phyloP scores from a whole-genome alignment of 2,329 filamentous ascomycete genomes.

The Ophiostoma perfectum region DNA sequence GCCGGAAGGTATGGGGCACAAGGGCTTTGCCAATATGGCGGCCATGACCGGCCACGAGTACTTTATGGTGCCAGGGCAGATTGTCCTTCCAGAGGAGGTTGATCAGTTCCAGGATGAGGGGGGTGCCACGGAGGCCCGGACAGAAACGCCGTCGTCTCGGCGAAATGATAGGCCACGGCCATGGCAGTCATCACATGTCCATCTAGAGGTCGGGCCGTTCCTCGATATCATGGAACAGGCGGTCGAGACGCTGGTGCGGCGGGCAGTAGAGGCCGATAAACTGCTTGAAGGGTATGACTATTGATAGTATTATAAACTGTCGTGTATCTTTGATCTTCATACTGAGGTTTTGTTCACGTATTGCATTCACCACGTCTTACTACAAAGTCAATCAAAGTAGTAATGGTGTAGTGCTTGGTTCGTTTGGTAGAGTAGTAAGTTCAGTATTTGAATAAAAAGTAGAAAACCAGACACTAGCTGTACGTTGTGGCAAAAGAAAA shows the following conservation, averaged over 20 bases:
- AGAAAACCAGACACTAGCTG: too few species aligned
- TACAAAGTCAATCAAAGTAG: too few species aligned
- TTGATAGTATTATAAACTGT: neutral
- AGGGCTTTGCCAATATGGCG: slow-evolving; percentile 42
- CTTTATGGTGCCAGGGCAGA: slow-evolving; percentile 34
- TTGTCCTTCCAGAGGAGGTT: slow-evolving; percentile 13
- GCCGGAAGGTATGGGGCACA: slow-evolving; percentile 34
- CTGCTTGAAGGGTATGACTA: neutral
- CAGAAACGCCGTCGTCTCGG: too few species aligned
- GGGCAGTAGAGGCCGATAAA: neutral
- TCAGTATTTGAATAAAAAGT: too few species aligned
- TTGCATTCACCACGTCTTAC: too few species aligned
- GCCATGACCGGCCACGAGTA: slow-evolving; percentile 36
- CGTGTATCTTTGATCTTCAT: too few species aligned
- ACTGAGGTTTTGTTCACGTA: too few species aligned
- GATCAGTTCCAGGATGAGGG: neutral
- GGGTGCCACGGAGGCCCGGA: too few species aligned
- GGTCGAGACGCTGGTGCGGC: slow-evolving; percentile 19
- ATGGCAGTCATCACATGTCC: slow-evolving; percentile 23
- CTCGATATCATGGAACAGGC: slow-evolving; percentile 23
- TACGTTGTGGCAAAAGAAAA: too few species aligned
- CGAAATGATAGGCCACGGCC: neutral
- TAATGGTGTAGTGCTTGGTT: too few species aligned
- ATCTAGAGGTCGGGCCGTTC: slow-evolving; percentile 22
- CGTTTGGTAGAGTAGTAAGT: too few species aligned